phyloP scores from a whole-genome alignment of 106 monocot species.

The Phalaenopsis equestris region DNA sequence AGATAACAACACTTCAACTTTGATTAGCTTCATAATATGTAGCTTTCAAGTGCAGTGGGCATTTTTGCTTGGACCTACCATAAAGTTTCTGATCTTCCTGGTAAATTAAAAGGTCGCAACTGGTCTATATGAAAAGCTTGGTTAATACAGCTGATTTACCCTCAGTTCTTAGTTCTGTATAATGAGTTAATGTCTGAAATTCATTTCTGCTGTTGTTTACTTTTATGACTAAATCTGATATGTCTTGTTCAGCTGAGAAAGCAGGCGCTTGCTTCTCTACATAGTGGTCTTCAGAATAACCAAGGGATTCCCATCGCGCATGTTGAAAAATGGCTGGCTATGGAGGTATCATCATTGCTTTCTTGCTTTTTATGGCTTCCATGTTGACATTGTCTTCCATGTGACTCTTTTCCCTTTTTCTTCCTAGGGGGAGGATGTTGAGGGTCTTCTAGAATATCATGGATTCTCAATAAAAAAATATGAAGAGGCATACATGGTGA shows the following conservation, averaged over 20 bases:
- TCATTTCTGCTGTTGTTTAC: not conserved
- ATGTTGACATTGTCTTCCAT: not conserved
- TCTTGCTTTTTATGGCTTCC: not conserved
- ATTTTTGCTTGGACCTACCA: not conserved
- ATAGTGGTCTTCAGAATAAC: constrained; percentile 78
- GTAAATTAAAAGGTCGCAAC: not conserved
- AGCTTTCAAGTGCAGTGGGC: not conserved
- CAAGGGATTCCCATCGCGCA: constrained; percentile 85
- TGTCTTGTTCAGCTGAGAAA: constrained; percentile 57
- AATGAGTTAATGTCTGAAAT: not conserved
- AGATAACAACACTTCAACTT: not conserved
- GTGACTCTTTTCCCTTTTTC: not conserved
- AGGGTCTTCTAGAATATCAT: constrained; percentile 67
- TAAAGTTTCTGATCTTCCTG: not conserved
- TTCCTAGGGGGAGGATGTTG: constrained; percentile 73
- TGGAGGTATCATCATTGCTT: constrained; percentile 61
- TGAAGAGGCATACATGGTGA: constrained; percentile 83
- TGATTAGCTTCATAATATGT: not conserved
- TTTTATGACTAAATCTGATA: not conserved
- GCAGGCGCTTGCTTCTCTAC: constrained; percentile 80
- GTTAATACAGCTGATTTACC: not conserved
- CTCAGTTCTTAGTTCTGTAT: not conserved
- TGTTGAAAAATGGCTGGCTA: constrained; percentile 66
- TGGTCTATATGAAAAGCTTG: not conserved
- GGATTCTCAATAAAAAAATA: constrained; percentile 58